Percentiles rank a stretch among this genome's conserved stretches.
These are phyloP conservation scores for Penicillium frequentans DNA, from an alignment of 2,329 filamentous ascomycete species.

Conservation along the genomic window DNA sequence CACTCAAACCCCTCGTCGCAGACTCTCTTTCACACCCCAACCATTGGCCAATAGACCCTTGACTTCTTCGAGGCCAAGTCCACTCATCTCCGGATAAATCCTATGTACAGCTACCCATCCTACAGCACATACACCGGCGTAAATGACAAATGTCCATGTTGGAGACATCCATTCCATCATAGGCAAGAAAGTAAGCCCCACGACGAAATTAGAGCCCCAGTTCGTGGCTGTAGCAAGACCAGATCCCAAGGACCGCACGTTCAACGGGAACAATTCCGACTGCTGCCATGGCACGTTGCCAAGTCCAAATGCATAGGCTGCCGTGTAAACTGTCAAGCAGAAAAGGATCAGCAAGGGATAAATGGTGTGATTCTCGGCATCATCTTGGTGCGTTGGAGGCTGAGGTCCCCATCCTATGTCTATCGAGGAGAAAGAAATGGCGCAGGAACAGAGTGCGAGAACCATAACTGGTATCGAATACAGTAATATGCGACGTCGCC, in stretches of 20 bases:
- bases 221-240: conserved; percentile 70
- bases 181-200: conserved; percentile 84
- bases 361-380: conserved; percentile 23
- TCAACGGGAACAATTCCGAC: conserved; percentile 78
- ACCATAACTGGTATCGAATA: conserved; percentile 84
- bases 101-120: conserved; percentile 70
- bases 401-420: conserved; percentile 40
- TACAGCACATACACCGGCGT: conserved; percentile 65
- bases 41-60: conserved; percentile 68
- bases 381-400: conserved; percentile 17
- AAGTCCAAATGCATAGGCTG: conserved; percentile 80
- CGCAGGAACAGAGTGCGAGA: conserved; percentile 67
- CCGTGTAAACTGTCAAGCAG: conserved; percentile 80
- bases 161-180: conserved; percentile 77
- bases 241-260: conserved; percentile 63
- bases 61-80: conserved; percentile 78
- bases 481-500: conserved; percentile 76
- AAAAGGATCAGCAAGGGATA: conserved; percentile 61
- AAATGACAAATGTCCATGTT: conserved; percentile 76
- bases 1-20: conserved; percentile 15
- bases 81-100: conserved; percentile 85
- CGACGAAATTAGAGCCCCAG: conserved; percentile 82
- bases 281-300: conserved; percentile 97
- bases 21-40: conserved; percentile 65
- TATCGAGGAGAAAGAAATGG: conserved; percentile 70